A percentile compares a stretch with the other conserved stretches of the same genome.
Conservation (phyloP, 2,329 filamentous ascomycete species). For the Microdochium nivale region DNA sequence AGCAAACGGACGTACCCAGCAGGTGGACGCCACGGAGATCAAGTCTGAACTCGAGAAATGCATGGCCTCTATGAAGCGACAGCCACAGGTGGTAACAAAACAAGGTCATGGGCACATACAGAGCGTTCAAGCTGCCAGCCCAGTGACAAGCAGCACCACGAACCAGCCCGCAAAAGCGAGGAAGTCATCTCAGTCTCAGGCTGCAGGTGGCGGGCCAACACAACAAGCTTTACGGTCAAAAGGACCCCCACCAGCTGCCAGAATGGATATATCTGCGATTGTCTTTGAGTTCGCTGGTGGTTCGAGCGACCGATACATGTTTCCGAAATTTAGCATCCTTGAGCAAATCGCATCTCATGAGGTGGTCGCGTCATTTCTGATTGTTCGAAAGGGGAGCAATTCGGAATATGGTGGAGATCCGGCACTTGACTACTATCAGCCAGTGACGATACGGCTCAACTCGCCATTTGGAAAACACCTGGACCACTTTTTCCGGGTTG, state of each 20-base stretch:
- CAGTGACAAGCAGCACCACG: background rate
- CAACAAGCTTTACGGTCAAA: constrained; percentile 52
- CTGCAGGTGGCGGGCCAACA: constrained; percentile 14
- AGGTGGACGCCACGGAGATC: constrained; percentile 44
- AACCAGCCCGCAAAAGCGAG: background rate
- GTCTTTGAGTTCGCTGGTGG: constrained; percentile 61
- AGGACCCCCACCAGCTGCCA: constrained; percentile 42
- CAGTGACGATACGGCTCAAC: constrained; percentile 55
- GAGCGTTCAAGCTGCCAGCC: background rate
- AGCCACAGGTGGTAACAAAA: constrained; percentile 3
- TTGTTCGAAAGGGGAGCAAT: constrained; percentile 64
- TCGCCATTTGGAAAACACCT: constrained; percentile 46
- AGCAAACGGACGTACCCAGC: constrained; percentile 39
- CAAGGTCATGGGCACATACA: background rate
- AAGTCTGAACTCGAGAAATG: constrained; percentile 42
- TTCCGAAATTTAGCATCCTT: constrained; percentile 70
- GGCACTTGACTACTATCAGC: constrained; percentile 65
- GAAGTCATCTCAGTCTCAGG: constrained; percentile 3
- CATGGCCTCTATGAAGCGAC: constrained; percentile 24
- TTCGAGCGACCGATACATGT: constrained; percentile 66
- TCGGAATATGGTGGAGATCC: constrained; percentile 57
- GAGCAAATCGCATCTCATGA: constrained; percentile 54
- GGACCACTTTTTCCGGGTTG: constrained; percentile 51
- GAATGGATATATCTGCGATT: constrained; percentile 56
- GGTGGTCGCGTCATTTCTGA: constrained; percentile 67